Evolutionary conservation across 306 rosid genomes (phyloP), one percentile per base, ranked within the genome.

Genomic region (Glycine tomentella): DNA sequence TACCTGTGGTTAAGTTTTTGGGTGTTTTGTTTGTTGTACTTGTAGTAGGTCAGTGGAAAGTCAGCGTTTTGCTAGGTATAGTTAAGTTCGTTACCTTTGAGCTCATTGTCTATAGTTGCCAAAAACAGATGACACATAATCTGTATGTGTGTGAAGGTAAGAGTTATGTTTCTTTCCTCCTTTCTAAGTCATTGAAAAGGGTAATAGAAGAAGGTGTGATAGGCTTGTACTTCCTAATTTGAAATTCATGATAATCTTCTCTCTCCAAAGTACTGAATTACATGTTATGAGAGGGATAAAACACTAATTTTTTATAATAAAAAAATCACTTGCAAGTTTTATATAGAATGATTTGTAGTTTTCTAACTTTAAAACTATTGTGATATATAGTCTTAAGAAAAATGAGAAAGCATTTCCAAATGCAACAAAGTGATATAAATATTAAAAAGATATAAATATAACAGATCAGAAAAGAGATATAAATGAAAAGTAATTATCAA

Each of bases 41-140:
- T 25, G 31, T 1, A 56, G 71, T 78, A 53, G 56, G 79, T 77
- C 25, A 72, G 71, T 83, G 31, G 33, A 63, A 79, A 49, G 80
- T 79, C 72, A 73, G 50, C 42, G 49, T 48, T 59, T 83, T 83
- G 38, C 80, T 64, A 17, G n/a, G 38, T 64, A 44, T 50, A 38
- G 78, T 76, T 68, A 58, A 16, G 52, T 79, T 57, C 42, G 53
- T 79, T 74, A 20, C 44, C 52, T 58, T 79, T 42, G 46, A 67
- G 68, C 52, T 53, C 72, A 20, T 25, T 62, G 20, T 25, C 36
- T 42, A 17, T 42, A 16, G 10, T 40, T 61, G 50, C 68, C 50
- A 44, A 31, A 81, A 61, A 58, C 13, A n/a, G 61, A 48, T 20
- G 15, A 66, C 62, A 61, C 67, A 8, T 58, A 16, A 58, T 20